Evolutionary conservation across 805 yeast species (phyloP).

Genomic region (Saturnispora zaruensis): DNA sequence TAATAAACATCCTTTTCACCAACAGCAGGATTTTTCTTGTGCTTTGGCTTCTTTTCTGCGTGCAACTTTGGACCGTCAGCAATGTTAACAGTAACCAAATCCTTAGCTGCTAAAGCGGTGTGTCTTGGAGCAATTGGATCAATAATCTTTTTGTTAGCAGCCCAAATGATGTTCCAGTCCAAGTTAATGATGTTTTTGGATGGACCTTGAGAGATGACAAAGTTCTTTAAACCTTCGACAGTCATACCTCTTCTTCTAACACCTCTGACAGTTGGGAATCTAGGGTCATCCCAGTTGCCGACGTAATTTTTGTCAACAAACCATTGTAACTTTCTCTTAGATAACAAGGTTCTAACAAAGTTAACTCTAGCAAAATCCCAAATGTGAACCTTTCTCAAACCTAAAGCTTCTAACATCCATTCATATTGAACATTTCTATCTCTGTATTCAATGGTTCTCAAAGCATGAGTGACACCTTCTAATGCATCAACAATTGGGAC

Average conservation of each 20-base stretch:
- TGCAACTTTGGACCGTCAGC: constrained; percentile 60
- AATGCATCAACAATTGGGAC: constrained; percentile 91
- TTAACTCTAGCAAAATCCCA: constrained; percentile 99
- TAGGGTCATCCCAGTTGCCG: constrained; percentile 95
- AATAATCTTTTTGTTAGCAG: constrained; percentile 91
- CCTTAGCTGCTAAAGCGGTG: constrained; percentile 59
- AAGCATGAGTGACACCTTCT: constrained; percentile 97
- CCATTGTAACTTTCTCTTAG: constrained; percentile 99
- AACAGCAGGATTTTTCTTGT: constrained; percentile 88
- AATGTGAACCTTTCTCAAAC: constrained; percentile 84
- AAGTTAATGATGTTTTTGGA: constrained; percentile 92
- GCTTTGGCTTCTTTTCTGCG: constrained; percentile 76
- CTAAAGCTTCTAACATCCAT: constrained; percentile 81
- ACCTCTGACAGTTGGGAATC: constrained; percentile 99
- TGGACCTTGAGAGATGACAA: constrained; percentile 94
- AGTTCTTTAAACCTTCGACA: constrained; percentile 92
- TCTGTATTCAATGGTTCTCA: constrained; percentile 97
- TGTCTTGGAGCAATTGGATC: constrained; percentile 97
- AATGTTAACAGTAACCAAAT: constrained; percentile 64
- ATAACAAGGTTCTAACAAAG: constrained; percentile 88
- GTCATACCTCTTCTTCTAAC: constrained; percentile 99
- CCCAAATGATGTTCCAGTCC: constrained; percentile 98
- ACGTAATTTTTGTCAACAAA: constrained; percentile 89
- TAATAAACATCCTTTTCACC: constrained; percentile 76
- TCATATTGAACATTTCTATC: constrained; percentile 98